Evolutionary conservation across 352 stramenopile species (phyloP), one percentile per base, ranked within the genome.

Genomic region (Phytophthora pseudosyringae): DNA sequence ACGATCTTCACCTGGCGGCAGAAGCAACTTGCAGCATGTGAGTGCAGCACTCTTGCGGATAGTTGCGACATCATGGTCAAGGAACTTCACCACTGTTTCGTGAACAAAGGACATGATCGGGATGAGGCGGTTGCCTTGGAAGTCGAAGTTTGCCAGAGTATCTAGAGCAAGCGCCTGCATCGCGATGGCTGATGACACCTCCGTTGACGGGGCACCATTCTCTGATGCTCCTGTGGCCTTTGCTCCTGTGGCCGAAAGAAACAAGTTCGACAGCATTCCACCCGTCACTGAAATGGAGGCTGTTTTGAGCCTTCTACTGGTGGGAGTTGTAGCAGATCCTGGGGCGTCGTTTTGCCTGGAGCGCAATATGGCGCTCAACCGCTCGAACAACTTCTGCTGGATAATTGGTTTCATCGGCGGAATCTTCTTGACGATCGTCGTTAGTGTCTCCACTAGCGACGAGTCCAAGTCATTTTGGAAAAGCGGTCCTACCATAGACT

Each of bases 21-120:
- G 56, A 58, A 94, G 67, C 33, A 96, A 69, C 59, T 94, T 94
- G 65, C 88, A 96, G 50, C 88, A 96, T 18, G 88, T 96, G 36
- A 94, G 88, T n/a, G 88, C 88, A 1, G 88, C 88, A 39, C 83
- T 93, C 41, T 91, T 89, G n/a, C 88, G 88, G 32, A 96, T 94
- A 28, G 79, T 81, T 3, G 86, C 82, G 35, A 92, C 83, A 43
- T 96, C 88, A 55, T 96, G 86, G 36, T 96, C 88, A 12, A 96
- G 72, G 49, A 95, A 96, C 41, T 93, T 94, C 4, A 94, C 88
- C 21, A 96, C 88, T 5, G 81, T 91, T 64, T 94, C 83, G 46
- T 96, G 88, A 39, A 96, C 86, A 67, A 94, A 94, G 51, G 93
- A 83, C 81, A 96, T 89, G 70, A 96, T 88, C 9, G 88, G 88